A percentile compares a stretch with the other conserved stretches of the same genome.
Conservation (phyloP, 2,329 filamentous ascomycete genomes). For the Aureobasidium sp. region DNA sequence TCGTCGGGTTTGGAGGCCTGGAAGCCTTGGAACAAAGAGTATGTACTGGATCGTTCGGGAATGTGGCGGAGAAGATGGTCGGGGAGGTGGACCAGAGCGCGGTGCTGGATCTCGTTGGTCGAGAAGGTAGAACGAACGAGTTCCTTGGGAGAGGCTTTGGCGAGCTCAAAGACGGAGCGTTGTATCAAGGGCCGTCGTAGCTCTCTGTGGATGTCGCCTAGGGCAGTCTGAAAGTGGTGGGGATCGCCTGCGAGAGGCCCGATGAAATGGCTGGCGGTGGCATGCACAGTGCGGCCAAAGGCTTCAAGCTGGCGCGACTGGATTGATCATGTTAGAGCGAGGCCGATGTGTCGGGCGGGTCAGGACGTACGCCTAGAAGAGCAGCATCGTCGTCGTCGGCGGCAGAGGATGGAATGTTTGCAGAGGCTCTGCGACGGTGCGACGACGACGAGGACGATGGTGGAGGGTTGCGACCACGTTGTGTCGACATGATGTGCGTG, state of each 20-base stretch:
- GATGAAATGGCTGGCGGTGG: slow-evolving; percentile 86
- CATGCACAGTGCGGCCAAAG: slow-evolving; percentile 89
- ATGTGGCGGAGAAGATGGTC: slow-evolving; percentile 88
- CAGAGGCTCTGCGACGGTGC: not conserved
- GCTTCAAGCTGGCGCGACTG: slow-evolving; percentile 84
- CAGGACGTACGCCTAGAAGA: slow-evolving; percentile 15
- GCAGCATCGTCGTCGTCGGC: slow-evolving; percentile 17
- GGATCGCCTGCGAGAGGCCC: slow-evolving; percentile 39
- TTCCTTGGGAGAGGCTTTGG: slow-evolving; percentile 86
- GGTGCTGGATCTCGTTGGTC: slow-evolving; percentile 85
- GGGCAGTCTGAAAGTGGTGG: slow-evolving; percentile 74
- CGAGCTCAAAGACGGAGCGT: slow-evolving; percentile 83
- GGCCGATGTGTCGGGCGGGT: not conserved
- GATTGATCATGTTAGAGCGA: not conserved
- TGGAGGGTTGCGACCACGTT: slow-evolving; percentile 8
- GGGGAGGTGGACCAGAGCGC: slow-evolving; percentile 78
- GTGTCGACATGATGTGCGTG: slow-evolving; percentile 1
- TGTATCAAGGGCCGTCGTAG: slow-evolving; percentile 77
- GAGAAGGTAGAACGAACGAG: slow-evolving; percentile 88
- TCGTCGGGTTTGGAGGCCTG: slow-evolving; percentile 77
- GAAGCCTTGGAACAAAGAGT: slow-evolving; percentile 95
- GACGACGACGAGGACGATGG: slow-evolving; percentile 8
- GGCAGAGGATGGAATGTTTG: not conserved
- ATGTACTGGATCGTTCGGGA: slow-evolving; percentile 75
- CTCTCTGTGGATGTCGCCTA: slow-evolving; percentile 84